Conservation (phyloP, 2,329 filamentous ascomycete genomes). For the Fusarium zealandicum region DNA sequence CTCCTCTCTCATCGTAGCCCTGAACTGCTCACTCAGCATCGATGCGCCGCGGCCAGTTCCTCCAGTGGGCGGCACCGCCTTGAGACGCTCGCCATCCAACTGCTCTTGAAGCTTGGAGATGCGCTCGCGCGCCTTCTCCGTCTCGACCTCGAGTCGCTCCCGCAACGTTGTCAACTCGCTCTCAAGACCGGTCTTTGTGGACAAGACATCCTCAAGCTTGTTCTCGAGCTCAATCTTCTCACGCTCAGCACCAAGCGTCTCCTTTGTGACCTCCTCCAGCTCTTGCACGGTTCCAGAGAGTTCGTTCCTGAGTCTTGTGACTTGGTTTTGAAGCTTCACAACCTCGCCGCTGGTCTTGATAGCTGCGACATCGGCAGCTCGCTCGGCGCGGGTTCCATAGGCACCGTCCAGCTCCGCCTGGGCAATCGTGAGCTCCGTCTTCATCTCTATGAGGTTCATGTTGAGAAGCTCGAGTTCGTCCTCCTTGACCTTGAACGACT, state of each 20-base stretch:
- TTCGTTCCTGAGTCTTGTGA: conserved; percentile 60
- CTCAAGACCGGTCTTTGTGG: conserved; percentile 31
- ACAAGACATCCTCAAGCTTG: conserved; percentile 45
- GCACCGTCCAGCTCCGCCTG: conserved; percentile 69
- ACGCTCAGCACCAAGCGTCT: conserved; percentile 58
- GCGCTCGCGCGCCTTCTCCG: conserved; percentile 47
- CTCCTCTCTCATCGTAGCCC: conserved; percentile 63
- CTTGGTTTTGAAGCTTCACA: conserved; percentile 54
- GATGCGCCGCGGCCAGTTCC: conserved; percentile 53
- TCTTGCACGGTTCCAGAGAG: conserved; percentile 59
- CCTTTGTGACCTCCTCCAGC: conserved; percentile 61
- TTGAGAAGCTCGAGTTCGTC: conserved; percentile 59
- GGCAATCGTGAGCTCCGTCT: conserved; percentile 67
- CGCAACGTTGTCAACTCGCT: conserved; percentile 39
- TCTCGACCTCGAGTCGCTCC: conserved; percentile 51
- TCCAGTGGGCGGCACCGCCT: conserved; percentile 47
- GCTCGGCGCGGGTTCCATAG: conserved; percentile 65
- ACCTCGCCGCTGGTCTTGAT: conserved; percentile 58
- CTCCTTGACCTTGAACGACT: conserved; percentile 57
- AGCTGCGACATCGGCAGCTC: conserved; percentile 64
- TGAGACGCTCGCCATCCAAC: conserved; percentile 59
- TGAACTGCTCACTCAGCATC: conserved; percentile 64
- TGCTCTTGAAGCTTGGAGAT: conserved; percentile 57
- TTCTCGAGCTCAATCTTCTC: conserved; percentile 55
- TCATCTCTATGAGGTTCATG: conserved; percentile 62